phyloP scores from a whole-genome alignment of 163 green algal genomes.

The Prototheca stagnorum region DNA sequence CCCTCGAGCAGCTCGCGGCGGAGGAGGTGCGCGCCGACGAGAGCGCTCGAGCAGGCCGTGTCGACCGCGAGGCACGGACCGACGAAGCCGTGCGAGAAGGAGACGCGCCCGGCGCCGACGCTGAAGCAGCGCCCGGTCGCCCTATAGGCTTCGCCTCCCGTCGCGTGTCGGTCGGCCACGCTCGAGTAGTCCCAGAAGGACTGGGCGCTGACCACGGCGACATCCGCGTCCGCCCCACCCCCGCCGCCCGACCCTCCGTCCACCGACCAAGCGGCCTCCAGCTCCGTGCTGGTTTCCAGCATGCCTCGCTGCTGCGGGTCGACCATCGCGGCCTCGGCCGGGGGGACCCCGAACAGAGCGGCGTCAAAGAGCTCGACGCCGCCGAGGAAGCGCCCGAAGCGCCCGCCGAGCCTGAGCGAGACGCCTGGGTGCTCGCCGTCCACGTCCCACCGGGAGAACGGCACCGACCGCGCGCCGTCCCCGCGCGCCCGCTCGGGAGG shows the following conservation, averaged over 20 bases:
- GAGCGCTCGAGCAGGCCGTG: slow-evolving; percentile 68
- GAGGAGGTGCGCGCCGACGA: slow-evolving; percentile 51
- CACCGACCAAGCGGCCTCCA: slow-evolving; percentile 7
- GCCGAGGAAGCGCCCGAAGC: slow-evolving; percentile 34
- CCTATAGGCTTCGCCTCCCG: too few relatives aligned
- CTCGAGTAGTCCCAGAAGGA: too few relatives aligned
- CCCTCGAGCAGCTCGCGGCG: too few relatives aligned
- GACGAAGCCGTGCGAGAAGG: slow-evolving; percentile 58
- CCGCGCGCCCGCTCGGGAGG: slow-evolving; percentile 8
- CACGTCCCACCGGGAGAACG: slow-evolving; percentile 19
- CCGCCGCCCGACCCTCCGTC: slow-evolving; percentile 15
- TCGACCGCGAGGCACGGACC: slow-evolving; percentile 33
- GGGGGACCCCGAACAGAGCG: slow-evolving; percentile 16
- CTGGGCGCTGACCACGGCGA: slow-evolving; percentile 9
- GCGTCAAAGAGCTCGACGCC: slow-evolving; percentile 34
- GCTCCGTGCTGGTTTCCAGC: slow-evolving; percentile 27
- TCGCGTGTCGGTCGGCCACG: too few relatives aligned
- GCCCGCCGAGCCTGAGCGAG: slow-evolving; percentile 4
- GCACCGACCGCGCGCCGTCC: too few relatives aligned
- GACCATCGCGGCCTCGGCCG: slow-evolving; percentile 27
- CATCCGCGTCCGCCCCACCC: slow-evolving; percentile 29
- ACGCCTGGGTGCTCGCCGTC: slow-evolving; percentile 12
- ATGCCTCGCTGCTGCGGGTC: slow-evolving; percentile 60
- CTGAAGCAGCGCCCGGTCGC: slow-evolving; percentile 14
- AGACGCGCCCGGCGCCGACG: slow-evolving; percentile 46